phyloP scores from a whole-genome alignment of 2,329 filamentous ascomycete genomes.

The Epichloe gansuensis region DNA sequence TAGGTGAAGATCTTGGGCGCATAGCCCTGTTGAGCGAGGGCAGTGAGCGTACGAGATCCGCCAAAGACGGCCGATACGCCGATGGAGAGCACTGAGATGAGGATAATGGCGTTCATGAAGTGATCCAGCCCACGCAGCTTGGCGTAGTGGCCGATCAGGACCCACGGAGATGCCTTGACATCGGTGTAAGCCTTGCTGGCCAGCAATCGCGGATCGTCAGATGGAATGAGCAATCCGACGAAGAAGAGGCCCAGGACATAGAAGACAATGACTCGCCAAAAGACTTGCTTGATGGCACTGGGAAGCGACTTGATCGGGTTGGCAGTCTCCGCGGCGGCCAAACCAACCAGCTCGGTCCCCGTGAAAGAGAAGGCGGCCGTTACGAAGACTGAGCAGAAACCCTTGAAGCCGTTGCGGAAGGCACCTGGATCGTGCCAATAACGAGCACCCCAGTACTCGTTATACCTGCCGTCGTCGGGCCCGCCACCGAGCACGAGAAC shows the following conservation, averaged over 20 bases:
- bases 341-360: conserved; percentile 56
- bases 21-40: conserved; percentile 44
- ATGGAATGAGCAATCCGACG: conserved; percentile 33
- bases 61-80: conserved; percentile 43
- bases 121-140: conserved; percentile 34
- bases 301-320: conserved; percentile 63
- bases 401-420: conserved; percentile 59
- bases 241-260: conserved; percentile 38
- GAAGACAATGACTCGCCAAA: conserved; percentile 41
- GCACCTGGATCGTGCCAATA: conserved; percentile 33
- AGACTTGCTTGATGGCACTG: conserved; percentile 65
- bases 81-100: conserved; percentile 41
- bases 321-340: conserved; percentile 55
- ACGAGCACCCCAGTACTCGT: conserved; percentile 30
- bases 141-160: conserved; percentile 35
- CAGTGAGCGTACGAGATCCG: conserved; percentile 41
- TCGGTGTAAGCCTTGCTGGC: conserved; percentile 31
- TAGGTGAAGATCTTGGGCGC: conserved; percentile 42
- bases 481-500: conserved; percentile 47
- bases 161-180: conserved; percentile 34
- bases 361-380: conserved; percentile 58
- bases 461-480: conserved; percentile 30
- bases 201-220: conserved; percentile 32
- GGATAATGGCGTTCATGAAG: conserved; percentile 43
- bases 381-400: conserved; percentile 57